Percentiles rank a stretch among this genome's conserved stretches.
Evolutionary conservation across 2,329 filamentous ascomycete species (phyloP).

Genomic region (Diplodia scrobiculata): DNA sequence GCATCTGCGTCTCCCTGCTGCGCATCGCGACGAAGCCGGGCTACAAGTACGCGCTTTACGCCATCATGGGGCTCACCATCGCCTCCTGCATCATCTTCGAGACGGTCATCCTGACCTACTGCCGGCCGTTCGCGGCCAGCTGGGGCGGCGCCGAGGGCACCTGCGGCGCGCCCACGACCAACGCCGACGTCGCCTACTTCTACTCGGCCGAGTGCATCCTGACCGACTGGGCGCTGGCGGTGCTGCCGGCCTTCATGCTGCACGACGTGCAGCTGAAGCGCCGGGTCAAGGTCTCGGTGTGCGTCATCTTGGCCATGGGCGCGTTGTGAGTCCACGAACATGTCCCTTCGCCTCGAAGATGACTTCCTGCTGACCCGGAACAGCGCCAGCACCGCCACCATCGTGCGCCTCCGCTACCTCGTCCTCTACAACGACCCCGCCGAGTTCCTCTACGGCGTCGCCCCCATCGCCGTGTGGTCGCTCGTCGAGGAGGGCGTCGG

Average conservation of each 20-base stretch:
- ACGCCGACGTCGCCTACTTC: constrained; percentile 41
- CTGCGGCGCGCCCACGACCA: constrained; percentile 16
- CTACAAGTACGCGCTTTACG: not conserved
- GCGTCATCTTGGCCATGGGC: constrained; percentile 49
- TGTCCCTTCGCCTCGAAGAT: too few relatives aligned
- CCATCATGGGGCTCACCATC: not conserved
- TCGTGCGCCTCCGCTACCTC: constrained; percentile 50
- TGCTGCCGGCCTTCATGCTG: constrained; percentile 43
- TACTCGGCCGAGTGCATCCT: constrained; percentile 42
- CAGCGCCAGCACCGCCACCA: constrained; percentile 45
- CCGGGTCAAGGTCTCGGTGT: constrained; percentile 50
- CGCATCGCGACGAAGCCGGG: not conserved
- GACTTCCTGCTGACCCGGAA: not conserved
- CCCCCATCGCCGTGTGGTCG: constrained; percentile 51
- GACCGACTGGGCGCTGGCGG: constrained; percentile 38
- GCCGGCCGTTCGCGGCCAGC: constrained; percentile 24
- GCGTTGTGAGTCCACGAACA: constrained; percentile 42
- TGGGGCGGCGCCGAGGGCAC: constrained; percentile 24
- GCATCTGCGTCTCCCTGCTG: constrained; percentile 17
- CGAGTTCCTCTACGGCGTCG: constrained; percentile 48
- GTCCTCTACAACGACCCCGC: constrained; percentile 44
- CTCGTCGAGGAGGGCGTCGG: constrained; percentile 55
- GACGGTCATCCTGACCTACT: constrained; percentile 18
- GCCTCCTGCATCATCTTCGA: not conserved
- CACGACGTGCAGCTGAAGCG: constrained; percentile 50